Percentiles rank a stretch among this genome's conserved stretches.
Conservation (phyloP, 2,329 filamentous ascomycete genomes). For the Fusarium pseudograminearum region DNA sequence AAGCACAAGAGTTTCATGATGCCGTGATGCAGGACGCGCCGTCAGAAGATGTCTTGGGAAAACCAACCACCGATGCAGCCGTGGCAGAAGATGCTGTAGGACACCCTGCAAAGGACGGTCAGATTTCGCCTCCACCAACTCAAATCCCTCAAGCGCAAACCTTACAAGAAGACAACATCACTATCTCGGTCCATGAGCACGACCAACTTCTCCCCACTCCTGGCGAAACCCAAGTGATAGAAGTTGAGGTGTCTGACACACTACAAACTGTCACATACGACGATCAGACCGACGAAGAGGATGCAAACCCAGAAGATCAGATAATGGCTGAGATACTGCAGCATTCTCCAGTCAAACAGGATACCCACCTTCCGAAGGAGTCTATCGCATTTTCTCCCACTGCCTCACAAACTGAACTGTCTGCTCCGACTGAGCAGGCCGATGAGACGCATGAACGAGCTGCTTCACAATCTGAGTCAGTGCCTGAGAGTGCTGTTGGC, state of each 20-base stretch:
- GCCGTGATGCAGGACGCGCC: constrained; percentile 32
- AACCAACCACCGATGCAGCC: constrained; percentile 9
- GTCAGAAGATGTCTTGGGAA: constrained; percentile 8
- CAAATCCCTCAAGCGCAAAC: constrained; percentile 31
- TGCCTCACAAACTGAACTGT: constrained; percentile 24
- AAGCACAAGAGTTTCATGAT: constrained; percentile 15
- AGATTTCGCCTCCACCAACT: constrained; percentile 44
- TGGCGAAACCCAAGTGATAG: constrained; percentile 36
- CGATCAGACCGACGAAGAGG: constrained; percentile 35
- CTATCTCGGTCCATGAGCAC: constrained; percentile 20
- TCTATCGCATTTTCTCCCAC: constrained; percentile 24
- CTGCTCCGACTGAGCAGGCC: constrained; percentile 18
- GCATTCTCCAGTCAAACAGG: constrained; percentile 39
- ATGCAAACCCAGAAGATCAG: constrained; percentile 47
- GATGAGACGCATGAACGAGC: constrained; percentile 18
- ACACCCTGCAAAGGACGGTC: constrained; percentile 28
- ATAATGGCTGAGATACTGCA: constrained; percentile 50
- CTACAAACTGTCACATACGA: constrained; percentile 15
- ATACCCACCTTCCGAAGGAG: constrained; percentile 17
- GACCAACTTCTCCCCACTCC: constrained; percentile 40
- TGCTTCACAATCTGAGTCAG: constrained; percentile 27
- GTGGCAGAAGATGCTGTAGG: constrained; percentile 13
- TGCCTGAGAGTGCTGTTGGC: constrained; percentile 46
- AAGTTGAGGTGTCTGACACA: constrained; percentile 36
- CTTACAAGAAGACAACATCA: constrained; percentile 21